phyloP scores from a whole-genome alignment of 371 early-diverging fungal genomes.

The Amoeboaphelidium occidentale region DNA sequence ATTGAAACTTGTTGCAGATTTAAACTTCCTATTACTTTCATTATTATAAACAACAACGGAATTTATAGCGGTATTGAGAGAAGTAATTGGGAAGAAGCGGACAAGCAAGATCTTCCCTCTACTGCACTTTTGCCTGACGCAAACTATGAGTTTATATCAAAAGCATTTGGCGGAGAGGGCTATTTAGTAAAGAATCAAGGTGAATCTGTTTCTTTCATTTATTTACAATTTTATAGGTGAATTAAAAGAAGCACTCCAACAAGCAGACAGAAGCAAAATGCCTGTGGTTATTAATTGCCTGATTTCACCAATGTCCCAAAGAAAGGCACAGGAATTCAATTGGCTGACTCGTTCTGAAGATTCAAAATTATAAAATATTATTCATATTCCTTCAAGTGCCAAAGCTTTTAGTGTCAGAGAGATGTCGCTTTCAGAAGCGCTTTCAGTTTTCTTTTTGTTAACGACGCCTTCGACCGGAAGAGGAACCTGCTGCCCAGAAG shows the following conservation, averaged over 20 bases:
- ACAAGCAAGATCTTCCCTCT: slow-evolving; percentile 17
- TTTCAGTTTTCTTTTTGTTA: no score
- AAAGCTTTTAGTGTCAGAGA: no score
- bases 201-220: slow-evolving; percentile 22
- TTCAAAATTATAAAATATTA: not conserved
- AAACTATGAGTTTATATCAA: slow-evolving; percentile 34
- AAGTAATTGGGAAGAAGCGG: slow-evolving; percentile 1
- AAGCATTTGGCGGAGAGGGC: slow-evolving; percentile 38
- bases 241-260: slow-evolving; percentile 18
- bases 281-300: slow-evolving; percentile 18
- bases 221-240: no score
- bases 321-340: slow-evolving; percentile 11
- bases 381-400: no score
- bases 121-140: slow-evolving; percentile 36
- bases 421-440: no score
- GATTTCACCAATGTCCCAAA: slow-evolving; percentile 12
- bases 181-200: slow-evolving; percentile 29
- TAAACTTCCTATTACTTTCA: slow-evolving; percentile 30
- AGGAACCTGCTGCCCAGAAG: no score
- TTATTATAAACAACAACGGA: slow-evolving; percentile 57
- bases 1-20: slow-evolving; percentile 46
- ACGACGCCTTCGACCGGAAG: no score
- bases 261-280: not conserved
- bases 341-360: not conserved
- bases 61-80: slow-evolving; percentile 41